Percentiles rank a stretch among this genome's conserved stretches.
Conservation (phyloP, 306 rosid genomes). For the Canavalia ensiformis region DNA sequence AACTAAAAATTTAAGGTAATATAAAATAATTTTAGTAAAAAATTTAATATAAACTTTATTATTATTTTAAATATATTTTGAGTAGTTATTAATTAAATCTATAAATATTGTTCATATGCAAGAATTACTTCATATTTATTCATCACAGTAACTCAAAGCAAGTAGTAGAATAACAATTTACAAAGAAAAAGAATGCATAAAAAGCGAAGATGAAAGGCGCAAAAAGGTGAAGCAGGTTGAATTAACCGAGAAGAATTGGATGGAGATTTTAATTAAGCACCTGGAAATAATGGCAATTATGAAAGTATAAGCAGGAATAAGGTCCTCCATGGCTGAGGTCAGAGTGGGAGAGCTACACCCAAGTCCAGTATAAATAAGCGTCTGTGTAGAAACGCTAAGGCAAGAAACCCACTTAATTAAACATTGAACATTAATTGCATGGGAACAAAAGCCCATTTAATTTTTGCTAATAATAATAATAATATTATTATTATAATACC, state of each 20-base stretch:
- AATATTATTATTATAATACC: neutral
- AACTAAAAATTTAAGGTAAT: too few relatives aligned
- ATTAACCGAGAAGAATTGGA: neutral
- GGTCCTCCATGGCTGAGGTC: slow-evolving; percentile 47
- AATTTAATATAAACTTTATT: too few relatives aligned
- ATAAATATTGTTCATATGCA: too few relatives aligned
- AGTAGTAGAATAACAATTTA: too few relatives aligned
- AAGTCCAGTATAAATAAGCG: slow-evolving; percentile 46
- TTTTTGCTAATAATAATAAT: neutral
- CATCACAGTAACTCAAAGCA: neutral
- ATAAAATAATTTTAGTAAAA: too few relatives aligned
- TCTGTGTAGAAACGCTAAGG: slow-evolving; percentile 13
- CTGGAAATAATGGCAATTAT: slow-evolving; percentile 48
- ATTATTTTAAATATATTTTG: too few relatives aligned
- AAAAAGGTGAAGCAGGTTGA: too few relatives aligned
- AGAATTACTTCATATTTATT: neutral
- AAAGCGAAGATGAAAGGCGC: neutral
- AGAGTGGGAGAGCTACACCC: slow-evolving; percentile 57
- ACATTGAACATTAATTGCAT: neutral
- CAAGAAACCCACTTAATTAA: neutral
- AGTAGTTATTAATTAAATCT: too few relatives aligned
- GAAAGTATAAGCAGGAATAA: slow-evolving; percentile 58
- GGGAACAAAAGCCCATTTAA: neutral
- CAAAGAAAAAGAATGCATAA: neutral
- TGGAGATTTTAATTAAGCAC: slow-evolving; percentile 8